Base-by-base conservation (phyloP, 1,284 basidiomycete species). In the Cutaneotrichosporon curvatum region DNA sequence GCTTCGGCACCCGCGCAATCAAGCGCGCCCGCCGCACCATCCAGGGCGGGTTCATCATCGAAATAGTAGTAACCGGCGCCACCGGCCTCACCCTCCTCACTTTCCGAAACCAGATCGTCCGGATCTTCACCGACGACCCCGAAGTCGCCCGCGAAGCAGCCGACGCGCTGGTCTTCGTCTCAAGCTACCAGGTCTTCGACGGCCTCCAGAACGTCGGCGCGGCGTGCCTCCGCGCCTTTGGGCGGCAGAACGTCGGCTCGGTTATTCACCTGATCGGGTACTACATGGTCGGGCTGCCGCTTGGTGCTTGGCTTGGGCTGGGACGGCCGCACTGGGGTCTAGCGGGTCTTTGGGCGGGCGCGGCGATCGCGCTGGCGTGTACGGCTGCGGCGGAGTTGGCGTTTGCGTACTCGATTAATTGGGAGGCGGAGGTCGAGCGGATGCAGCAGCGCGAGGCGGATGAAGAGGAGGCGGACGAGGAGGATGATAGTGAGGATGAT, bases 161-260 rank as follows among this genome's bases (percentile, higher is more conserved):
- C 14, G 19, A 47, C 11, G 55, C 55, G 4, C 56, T 56, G 7
- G 37, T 60, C 38, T 56, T 51, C 30, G 50, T 53, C 16, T 55
- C 50, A 15, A 50, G 41, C 12, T 56, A 59, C 46, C 52, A 57
- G 50, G 40, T 53, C n/a, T 57, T 53, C 25, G 58, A 59, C 37
- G 57, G 57, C 5, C 47, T 60, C 15, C 57, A 59, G 43, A 57
- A 57, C 36, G 58, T 57, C 43, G 58, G 58, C 0, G 57, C 60
- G 8, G 58, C 58, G 15, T 57, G 57, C 34, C 53, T 63, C 4
- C 53, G 60, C 30, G 58, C 60, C 19, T 59, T 60, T 19, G 61
- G 59, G 1, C 37, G 55, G 7, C 61, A 63, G 50, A 49, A 55
- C 40, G 38, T 60, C 19, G 59, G 55, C 22, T 49, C 51, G 16